Base-by-base conservation (phyloP, 805 yeast genomes). In the Kluyveromyces siamensis region DNA sequence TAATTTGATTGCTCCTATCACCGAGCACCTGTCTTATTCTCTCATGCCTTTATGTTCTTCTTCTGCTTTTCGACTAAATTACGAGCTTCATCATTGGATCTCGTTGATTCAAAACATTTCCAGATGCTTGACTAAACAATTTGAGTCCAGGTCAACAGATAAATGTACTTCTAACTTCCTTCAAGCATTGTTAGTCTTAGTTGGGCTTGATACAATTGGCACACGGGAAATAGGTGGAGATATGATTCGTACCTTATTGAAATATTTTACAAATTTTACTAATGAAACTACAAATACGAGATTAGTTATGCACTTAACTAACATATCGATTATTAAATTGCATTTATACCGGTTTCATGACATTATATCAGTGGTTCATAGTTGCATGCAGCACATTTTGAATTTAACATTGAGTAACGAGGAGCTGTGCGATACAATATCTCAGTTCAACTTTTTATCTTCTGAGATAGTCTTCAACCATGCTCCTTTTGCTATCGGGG, bases 371-470 rank as follows among this genome's bases (percentile, higher is more conserved):
- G 52, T 80, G 2, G 67, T 72, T 13, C 61, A 61, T 38, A 40
- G 73, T 1, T 78, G 80, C 0, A 50, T 75, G 27, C 59, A 54
- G 11, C 60, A 70, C 14, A 54, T 72, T 2, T 50, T 71, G 2
- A 59, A 56, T 25, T 59, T 75, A n/a, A 61, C 68, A 17, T 65
- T 80, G 1, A 71, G 72, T 9, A 72, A 70, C 55, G 74, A 69
- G 1, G 57, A 67, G 0, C 51, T 79, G 2, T 71, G 67, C 43
- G 65, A 65, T 13, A 81, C 80, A 55, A 52, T 78, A 11, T 53
- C 69, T 5, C 54, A 73, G 2, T 78, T 81, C 51, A 56, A 73
- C 9, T 70, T 79, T 43, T 47, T 79, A n/a, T 62, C 72, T 1
- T 58, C 75, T 18, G 70, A 71, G 7, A 70, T 71, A 48, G 55